A percentile compares a stretch with the other conserved stretches of the same genome.
phyloP scores from a whole-genome alignment of 148 eudicot species.

The Fagopyrum tataricum region DNA sequence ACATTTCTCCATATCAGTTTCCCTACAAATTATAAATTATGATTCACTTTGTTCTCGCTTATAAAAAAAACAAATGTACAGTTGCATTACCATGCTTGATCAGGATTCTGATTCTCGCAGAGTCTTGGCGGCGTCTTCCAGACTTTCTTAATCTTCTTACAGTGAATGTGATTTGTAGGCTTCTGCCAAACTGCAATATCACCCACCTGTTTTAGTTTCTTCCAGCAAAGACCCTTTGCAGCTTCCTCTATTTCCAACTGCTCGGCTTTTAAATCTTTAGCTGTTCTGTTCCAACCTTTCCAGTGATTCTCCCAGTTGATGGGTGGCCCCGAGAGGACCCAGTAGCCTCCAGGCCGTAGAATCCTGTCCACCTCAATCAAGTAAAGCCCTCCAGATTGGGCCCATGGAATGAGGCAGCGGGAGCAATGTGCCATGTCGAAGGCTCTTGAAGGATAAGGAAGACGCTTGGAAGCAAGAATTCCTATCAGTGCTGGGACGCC shows the following conservation, averaged over 20 bases:
- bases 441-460: conserved; percentile 69
- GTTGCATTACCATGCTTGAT: conserved; percentile 58
- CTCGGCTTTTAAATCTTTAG: conserved; percentile 34
- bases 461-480: conserved; percentile 57
- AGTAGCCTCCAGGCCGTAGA: conserved; percentile 60
- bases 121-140: conserved; percentile 21
- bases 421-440: conserved; percentile 89
- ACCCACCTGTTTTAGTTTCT: conserved; percentile 32
- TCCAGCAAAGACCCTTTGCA: conserved; percentile 52
- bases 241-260: conserved; percentile 38
- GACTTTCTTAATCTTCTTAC: conserved; percentile 31
- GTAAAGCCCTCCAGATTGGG: conserved; percentile 51
- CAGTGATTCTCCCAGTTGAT: conserved; percentile 49
- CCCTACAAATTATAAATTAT: conserved; percentile 29
- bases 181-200: conserved; percentile 63
- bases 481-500: conserved; percentile 82
- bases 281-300: conserved; percentile 47
- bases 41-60: neutral
- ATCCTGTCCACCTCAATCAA: conserved; percentile 50
- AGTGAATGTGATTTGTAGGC: conserved; percentile 45
- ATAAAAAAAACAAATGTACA: neutral
- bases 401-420: conserved; percentile 74
- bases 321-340: conserved; percentile 67
- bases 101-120: conserved; percentile 51
- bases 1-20: conserved; percentile 65